Evolutionary conservation across 345 rosid species (phyloP).

Genomic region (Salix koriyanagi): DNA sequence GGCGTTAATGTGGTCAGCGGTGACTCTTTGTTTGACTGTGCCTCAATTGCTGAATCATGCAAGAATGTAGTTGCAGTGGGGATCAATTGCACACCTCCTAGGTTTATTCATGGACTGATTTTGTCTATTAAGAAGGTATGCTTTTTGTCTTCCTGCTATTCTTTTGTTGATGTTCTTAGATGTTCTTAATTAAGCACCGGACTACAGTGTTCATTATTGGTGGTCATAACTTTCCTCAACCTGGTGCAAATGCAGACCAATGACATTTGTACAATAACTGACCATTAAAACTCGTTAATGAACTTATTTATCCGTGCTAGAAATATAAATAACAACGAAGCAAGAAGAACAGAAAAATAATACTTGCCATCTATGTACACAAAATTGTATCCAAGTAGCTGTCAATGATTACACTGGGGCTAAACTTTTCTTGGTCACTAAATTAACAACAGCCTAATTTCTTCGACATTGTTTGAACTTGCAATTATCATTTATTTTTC

Average conservation of each 20-base stretch:
- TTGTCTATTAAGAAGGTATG: slow-evolving; percentile 48
- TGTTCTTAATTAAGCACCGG: background rate
- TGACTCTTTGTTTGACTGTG: slow-evolving; percentile 60
- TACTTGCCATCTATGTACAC: background rate
- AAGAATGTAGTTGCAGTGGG: slow-evolving; percentile 67
- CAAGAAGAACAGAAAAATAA: background rate
- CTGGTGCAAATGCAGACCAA: background rate
- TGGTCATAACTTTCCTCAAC: background rate
- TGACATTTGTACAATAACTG: background rate
- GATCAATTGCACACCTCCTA: slow-evolving; percentile 83
- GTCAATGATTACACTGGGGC: background rate
- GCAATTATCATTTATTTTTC: background rate
- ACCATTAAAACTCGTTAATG: background rate
- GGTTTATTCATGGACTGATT: slow-evolving; percentile 61
- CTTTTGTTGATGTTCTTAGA: background rate
- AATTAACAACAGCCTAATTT: background rate
- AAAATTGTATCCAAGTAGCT: background rate
- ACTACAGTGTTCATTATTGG: background rate
- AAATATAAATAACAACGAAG: background rate
- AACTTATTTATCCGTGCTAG: background rate
- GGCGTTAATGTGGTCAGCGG: slow-evolving; percentile 74
- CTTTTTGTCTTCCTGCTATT: slow-evolving; percentile 2
- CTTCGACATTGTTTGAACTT: background rate
- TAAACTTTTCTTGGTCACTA: background rate
- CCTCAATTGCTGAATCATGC: slow-evolving; percentile 56